These are phyloP conservation scores for Hydnum rufescens DNA, from an alignment of 768 basidiomycete genomes.

Conservation along the genomic window DNA sequence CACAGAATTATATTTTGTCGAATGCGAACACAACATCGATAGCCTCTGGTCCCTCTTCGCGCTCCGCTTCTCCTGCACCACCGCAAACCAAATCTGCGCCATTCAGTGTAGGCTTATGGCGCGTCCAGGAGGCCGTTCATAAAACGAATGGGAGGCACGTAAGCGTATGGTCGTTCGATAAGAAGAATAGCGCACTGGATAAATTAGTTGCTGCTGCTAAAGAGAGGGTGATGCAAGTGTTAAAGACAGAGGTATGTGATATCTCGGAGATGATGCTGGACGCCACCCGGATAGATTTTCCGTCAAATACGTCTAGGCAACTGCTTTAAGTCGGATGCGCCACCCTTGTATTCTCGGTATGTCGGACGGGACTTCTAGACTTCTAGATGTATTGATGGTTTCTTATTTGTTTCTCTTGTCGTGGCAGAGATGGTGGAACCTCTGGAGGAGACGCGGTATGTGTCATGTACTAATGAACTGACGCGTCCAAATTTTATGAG, in stretches of 20 bases:
- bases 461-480: not conserved
- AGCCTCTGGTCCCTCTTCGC: not conserved
- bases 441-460: constrained; percentile 62
- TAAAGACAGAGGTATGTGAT: constrained; percentile 69
- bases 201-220: constrained; percentile 38
- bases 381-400: constrained; percentile 1
- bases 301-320: constrained; percentile 31
- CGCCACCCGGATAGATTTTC: constrained; percentile 1
- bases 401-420: too few species aligned
- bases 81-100: constrained; percentile 13
- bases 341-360: constrained; percentile 85
- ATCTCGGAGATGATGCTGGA: not conserved
- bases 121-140: constrained; percentile 66
- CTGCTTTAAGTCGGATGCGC: constrained; percentile 62
- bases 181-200: constrained; percentile 55
- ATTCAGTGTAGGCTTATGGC: constrained; percentile 72
- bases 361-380: constrained; percentile 8
- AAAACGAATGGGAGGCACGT: constrained; percentile 82
- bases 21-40: not conserved
- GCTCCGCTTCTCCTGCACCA: not conserved
- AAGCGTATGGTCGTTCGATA: constrained; percentile 85
- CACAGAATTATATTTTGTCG: constrained; percentile 1
- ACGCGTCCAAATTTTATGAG: not conserved
- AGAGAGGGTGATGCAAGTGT: constrained; percentile 60
- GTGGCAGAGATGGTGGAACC: constrained; percentile 87